Conservation (phyloP, 2,329 filamentous ascomycete genomes). For the Xylariaceae sp. region DNA sequence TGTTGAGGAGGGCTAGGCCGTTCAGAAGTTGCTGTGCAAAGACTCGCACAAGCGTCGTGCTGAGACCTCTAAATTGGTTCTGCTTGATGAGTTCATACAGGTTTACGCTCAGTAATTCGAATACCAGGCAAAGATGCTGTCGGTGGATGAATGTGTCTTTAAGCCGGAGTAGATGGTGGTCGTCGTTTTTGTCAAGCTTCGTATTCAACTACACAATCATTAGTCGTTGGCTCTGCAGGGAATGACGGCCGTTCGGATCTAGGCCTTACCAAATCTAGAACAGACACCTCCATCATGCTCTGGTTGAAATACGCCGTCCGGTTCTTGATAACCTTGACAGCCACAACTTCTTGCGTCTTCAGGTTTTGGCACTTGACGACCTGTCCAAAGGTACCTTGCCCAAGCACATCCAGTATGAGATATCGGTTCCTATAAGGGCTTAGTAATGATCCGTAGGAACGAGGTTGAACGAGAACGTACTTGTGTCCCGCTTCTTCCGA, state of each 20-base stretch:
- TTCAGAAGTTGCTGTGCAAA: slow-evolving; percentile 97
- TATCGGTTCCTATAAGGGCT: slow-evolving; percentile 74
- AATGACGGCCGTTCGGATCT: neutral
- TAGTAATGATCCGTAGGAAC: slow-evolving; percentile 11
- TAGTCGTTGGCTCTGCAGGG: slow-evolving; percentile 19
- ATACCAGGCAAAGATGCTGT: slow-evolving; percentile 94
- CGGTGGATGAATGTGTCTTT: slow-evolving; percentile 98
- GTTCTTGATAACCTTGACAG: slow-evolving; percentile 99
- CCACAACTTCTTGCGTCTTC: slow-evolving; percentile 97
- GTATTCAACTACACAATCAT: slow-evolving; percentile 74
- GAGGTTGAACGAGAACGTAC: slow-evolving; percentile 51
- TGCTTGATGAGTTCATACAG: slow-evolving; percentile 99
- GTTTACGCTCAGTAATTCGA: slow-evolving; percentile 95
- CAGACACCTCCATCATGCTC: slow-evolving; percentile 99
- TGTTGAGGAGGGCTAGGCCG: slow-evolving; percentile 88
- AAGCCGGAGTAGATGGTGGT: slow-evolving; percentile 89
- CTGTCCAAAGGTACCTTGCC: slow-evolving; percentile 96
- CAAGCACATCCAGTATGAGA: slow-evolving; percentile 93
- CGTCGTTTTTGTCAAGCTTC: slow-evolving; percentile 98
- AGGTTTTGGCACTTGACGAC: slow-evolving; percentile 99
- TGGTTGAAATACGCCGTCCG: slow-evolving; percentile 99
- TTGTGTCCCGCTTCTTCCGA: slow-evolving; percentile 98
- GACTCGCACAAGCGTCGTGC: slow-evolving; percentile 93
- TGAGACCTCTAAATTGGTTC: slow-evolving; percentile 96
- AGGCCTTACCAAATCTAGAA: slow-evolving; percentile 77